These are phyloP conservation scores for Aegilops longissima DNA, from an alignment of 176 grass and related monocot species.

Conservation along the genomic window DNA sequence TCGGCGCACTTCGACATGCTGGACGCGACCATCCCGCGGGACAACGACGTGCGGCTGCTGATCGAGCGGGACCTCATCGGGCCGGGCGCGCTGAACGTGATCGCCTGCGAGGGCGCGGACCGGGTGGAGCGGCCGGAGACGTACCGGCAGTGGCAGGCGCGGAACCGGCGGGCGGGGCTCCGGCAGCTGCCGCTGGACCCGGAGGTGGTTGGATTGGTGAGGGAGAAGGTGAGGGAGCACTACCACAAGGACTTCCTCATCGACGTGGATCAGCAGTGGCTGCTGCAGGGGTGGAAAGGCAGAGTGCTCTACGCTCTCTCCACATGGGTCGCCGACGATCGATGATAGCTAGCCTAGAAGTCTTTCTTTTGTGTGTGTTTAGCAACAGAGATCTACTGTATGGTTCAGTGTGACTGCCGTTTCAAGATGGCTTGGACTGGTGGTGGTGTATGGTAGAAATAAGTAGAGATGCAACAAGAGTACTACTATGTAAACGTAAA, in stretches of 20 bases:
- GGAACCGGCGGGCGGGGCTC: constrained; percentile 30
- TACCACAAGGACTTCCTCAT: constrained; percentile 41
- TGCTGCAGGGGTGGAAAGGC: constrained; percentile 56
- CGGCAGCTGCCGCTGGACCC: constrained; percentile 26
- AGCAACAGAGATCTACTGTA: no score
- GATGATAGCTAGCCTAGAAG: not conserved
- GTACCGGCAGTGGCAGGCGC: constrained; percentile 41
- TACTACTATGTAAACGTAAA: no score
- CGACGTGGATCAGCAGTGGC: constrained; percentile 29
- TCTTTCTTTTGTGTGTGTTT: not conserved
- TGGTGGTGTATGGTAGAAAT: no score
- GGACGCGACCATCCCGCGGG: constrained; percentile 30
- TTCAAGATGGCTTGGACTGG: no score
- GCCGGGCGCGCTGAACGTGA: constrained; percentile 1
- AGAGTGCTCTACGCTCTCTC: constrained; percentile 28
- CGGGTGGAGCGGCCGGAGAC: constrained; percentile 47
- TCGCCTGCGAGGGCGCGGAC: constrained; percentile 49
- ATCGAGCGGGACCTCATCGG: constrained; percentile 39
- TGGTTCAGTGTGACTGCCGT: no score
- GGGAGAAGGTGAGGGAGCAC: not conserved
- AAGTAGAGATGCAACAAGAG: no score
- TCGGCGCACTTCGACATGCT: constrained; percentile 27
- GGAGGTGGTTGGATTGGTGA: not conserved
- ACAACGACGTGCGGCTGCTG: constrained; percentile 16
- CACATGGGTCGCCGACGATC: constrained; percentile 23